phyloP scores from a whole-genome alignment of 805 yeast species.

The Wickerhamomyces sydowiorum region DNA sequence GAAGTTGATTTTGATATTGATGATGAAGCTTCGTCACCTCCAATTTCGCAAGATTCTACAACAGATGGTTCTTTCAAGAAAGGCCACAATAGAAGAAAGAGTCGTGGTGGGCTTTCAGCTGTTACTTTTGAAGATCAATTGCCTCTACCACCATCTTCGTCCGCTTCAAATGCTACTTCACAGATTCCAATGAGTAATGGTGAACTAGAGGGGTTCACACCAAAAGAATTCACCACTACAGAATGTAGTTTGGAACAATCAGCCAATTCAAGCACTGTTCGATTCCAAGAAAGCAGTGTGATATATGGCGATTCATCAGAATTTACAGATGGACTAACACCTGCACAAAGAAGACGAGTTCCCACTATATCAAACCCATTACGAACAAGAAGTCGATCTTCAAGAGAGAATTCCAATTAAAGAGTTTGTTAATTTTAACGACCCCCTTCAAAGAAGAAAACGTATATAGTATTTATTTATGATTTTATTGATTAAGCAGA shows the following conservation, averaged over 20 bases:
- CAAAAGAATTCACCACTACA: background rate
- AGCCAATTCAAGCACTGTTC: background rate
- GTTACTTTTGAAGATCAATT: constrained; percentile 16
- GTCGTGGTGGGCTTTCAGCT: constrained; percentile 21
- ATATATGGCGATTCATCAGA: background rate
- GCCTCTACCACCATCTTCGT: no score
- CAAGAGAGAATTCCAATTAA: constrained; percentile 19
- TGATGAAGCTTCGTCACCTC: constrained; percentile 1
- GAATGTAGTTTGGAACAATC: constrained; percentile 5
- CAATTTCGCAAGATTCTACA: background rate
- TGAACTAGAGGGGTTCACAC: no score
- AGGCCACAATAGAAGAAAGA: constrained; percentile 20
- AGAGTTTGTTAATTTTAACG: no score
- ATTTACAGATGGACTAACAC: constrained; percentile 8
- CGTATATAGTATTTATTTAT: no score
- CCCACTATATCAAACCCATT: constrained; percentile 22
- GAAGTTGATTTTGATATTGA: constrained; percentile 11
- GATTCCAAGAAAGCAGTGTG: background rate
- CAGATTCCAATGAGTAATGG: no score
- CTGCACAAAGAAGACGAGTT: constrained; percentile 22
- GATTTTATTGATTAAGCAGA: no score
- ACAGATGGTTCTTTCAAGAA: constrained; percentile 6
- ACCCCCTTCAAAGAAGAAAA: no score
- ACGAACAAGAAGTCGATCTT: constrained; percentile 22
- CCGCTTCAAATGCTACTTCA: background rate